Conservation (phyloP, 257 asterid species). For the Solanum neorickii region DNA sequence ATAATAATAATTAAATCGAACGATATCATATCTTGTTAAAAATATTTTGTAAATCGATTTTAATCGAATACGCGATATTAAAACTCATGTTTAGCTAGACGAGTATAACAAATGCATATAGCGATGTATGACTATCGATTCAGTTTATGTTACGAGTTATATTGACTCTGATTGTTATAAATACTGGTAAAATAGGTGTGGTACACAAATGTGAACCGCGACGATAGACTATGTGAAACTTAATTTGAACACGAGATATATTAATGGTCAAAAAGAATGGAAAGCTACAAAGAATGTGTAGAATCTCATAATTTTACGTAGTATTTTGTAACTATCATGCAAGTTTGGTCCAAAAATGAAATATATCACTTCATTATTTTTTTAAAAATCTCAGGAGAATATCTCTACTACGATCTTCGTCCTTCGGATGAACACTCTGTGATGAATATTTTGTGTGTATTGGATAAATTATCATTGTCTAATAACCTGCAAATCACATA, state of each 20-base stretch:
- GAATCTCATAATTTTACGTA: neutral
- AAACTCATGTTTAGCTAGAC: neutral
- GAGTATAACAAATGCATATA: neutral
- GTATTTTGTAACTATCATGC: neutral
- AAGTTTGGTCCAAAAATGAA: neutral
- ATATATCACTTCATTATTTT: neutral
- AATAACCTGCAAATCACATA: too few relatives aligned
- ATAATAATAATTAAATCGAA: neutral
- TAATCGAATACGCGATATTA: neutral
- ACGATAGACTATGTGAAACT: neutral
- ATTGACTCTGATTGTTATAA: neutral
- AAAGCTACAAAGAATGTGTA: neutral
- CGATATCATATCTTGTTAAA: neutral
- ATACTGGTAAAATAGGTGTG: neutral
- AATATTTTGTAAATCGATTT: neutral
- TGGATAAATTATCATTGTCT: too few relatives aligned
- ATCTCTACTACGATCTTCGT: fast-evolving
- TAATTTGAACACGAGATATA: neutral
- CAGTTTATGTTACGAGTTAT: neutral
- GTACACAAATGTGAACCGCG: neutral
- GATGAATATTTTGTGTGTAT: too few relatives aligned
- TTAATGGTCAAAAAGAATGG: neutral
- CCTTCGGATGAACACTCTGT: neutral
- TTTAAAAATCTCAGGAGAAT: fast-evolving
- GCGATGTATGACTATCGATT: neutral